A percentile compares a stretch with the other conserved stretches of the same genome.
Evolutionary conservation across 2,329 filamentous ascomycete species (phyloP).

Genomic region (Fusarium virguliforme): DNA sequence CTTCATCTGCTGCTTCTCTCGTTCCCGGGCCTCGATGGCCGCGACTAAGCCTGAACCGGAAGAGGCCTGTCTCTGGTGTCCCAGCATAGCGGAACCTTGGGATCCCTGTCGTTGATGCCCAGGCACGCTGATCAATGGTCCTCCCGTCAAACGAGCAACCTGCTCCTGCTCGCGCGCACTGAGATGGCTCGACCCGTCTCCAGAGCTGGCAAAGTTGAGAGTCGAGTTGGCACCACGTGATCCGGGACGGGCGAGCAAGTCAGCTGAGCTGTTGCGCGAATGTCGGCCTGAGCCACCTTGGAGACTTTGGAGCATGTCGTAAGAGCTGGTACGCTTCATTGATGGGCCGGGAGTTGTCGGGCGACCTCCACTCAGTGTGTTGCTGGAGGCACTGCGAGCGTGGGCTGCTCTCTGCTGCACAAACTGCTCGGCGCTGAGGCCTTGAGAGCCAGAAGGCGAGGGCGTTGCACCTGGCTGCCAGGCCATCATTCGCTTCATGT

Average conservation of each 20-base stretch:
- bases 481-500: constrained; percentile 76
- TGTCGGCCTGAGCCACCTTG: constrained; percentile 50
- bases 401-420: constrained; percentile 83
- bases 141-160: constrained; percentile 85
- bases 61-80: constrained; percentile 66
- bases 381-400: constrained; percentile 71
- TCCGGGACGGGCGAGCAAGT: constrained; percentile 66
- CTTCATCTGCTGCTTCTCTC: constrained; percentile 81
- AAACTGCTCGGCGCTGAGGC: constrained; percentile 84
- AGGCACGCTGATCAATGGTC: constrained; percentile 79
- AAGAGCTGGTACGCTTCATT: constrained; percentile 59
- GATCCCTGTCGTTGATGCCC: constrained; percentile 67
- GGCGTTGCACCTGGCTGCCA: constrained; percentile 83
- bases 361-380: constrained; percentile 55
- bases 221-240: constrained; percentile 72
- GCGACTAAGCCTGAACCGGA: constrained; percentile 78
- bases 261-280: constrained; percentile 63
- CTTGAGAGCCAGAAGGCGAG: constrained; percentile 64
- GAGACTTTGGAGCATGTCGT: constrained; percentile 57
- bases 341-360: constrained; percentile 51
- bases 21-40: constrained; percentile 84
- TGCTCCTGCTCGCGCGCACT: constrained; percentile 92
- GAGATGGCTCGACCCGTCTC: constrained; percentile 69
- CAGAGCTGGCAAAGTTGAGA: constrained; percentile 64
- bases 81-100: constrained; percentile 70